phyloP scores from a whole-genome alignment of 73 alveolate genomes.

The Paramecium bursaria region DNA sequence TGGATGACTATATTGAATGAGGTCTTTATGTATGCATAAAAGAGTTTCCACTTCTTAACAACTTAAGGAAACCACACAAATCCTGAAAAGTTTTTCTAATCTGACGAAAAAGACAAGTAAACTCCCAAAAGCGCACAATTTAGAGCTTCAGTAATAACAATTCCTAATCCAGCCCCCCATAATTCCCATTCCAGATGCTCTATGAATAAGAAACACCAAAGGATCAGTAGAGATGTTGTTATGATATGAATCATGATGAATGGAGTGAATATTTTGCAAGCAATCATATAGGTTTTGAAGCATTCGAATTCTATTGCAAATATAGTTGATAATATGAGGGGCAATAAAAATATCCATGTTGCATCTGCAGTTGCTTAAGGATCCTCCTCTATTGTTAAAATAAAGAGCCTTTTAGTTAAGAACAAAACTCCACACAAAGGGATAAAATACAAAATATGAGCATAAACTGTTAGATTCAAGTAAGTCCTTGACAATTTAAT shows the following conservation, averaged over 20 bases:
- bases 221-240: neutral
- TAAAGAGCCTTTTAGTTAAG: neutral
- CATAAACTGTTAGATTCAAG: neutral
- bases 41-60: no score
- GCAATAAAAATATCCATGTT: neutral
- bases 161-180: neutral
- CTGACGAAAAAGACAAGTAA: neutral
- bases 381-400: neutral
- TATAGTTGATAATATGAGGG: neutral
- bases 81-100: neutral
- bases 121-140: neutral
- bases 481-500: neutral
- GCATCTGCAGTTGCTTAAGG: neutral
- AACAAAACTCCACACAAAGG: neutral
- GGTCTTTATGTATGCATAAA: neutral
- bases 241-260: neutral
- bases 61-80: no score
- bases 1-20: neutral
- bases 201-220: neutral
- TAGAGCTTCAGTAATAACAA: neutral
- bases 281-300: slow-evolving; percentile 20
- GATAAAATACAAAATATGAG: neutral
- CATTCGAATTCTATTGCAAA: neutral
- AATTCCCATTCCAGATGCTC: neutral
- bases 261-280: slow-evolving; percentile 38